A percentile compares a stretch with the other conserved stretches of the same genome.
These are phyloP conservation scores for Oryza glumipatula DNA, from an alignment of 176 grass and related monocot genomes.

Conservation along the genomic window DNA sequence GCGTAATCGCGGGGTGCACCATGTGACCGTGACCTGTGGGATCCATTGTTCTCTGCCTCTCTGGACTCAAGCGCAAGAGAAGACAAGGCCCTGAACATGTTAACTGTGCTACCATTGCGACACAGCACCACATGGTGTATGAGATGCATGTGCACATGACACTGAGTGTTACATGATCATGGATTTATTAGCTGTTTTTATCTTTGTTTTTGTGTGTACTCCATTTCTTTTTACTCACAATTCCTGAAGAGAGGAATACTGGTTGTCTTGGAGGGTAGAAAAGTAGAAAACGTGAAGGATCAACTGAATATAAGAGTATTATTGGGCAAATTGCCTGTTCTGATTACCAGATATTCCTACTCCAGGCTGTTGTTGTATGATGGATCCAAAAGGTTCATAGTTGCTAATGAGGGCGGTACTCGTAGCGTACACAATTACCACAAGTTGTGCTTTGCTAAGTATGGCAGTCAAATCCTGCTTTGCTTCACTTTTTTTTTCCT, in stretches of 20 bases:
- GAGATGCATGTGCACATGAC: constrained; percentile 17
- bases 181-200: constrained; percentile 2
- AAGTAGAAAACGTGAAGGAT: background rate
- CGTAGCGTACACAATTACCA: background rate
- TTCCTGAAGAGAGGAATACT: background rate
- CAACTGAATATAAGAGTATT: background rate
- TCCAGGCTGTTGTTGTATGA: background rate
- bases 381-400: background rate
- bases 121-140: no score
- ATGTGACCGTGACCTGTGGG: constrained; percentile 19
- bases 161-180: background rate
- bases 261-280: background rate
- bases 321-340: background rate
- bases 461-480: background rate
- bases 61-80: background rate
- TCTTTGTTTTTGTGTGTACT: background rate
- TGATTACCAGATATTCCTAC: background rate
- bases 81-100: background rate
- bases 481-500: background rate
- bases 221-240: background rate
- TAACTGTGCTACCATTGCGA: background rate
- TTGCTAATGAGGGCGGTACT: background rate
- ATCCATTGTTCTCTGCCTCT: background rate
- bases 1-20: background rate
- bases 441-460: no score